Evolutionary conservation across 345 rosid genomes (phyloP).

Genomic region (Salix brachista): DNA sequence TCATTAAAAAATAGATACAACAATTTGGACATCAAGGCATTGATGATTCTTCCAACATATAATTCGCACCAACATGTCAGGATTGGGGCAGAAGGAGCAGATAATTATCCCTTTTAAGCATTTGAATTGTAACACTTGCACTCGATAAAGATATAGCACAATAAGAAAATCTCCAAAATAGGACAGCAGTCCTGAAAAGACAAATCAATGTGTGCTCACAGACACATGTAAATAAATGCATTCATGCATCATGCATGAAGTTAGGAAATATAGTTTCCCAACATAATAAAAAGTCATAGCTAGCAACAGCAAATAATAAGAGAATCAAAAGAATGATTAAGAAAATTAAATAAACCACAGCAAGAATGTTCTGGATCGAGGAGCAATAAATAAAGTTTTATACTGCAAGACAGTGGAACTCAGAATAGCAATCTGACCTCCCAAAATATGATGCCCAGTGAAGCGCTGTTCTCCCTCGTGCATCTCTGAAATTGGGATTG

Average conservation of each 20-base stretch:
- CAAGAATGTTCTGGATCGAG: background rate
- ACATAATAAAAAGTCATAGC: background rate
- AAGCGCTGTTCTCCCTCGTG: conserved; percentile 53
- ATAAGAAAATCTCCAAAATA: background rate
- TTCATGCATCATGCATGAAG: background rate
- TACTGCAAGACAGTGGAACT: background rate
- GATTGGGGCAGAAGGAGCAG: background rate
- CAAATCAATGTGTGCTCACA: no score
- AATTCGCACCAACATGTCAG: background rate
- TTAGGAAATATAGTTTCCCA: background rate
- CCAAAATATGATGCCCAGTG: conserved; percentile 74
- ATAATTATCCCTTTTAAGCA: background rate
- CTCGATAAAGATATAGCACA: background rate
- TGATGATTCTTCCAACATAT: background rate
- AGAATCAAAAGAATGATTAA: background rate
- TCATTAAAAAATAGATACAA: background rate
- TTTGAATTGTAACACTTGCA: background rate
- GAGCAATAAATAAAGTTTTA: background rate
- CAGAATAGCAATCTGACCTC: conserved; percentile 36
- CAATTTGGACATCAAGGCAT: background rate
- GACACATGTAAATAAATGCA: no score
- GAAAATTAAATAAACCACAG: background rate
- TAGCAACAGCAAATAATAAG: background rate
- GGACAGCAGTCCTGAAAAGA: background rate
- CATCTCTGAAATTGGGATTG: conserved; percentile 56